phyloP scores from a whole-genome alignment of 2,329 filamentous ascomycete genomes.

The Xylaria multiplex region DNA sequence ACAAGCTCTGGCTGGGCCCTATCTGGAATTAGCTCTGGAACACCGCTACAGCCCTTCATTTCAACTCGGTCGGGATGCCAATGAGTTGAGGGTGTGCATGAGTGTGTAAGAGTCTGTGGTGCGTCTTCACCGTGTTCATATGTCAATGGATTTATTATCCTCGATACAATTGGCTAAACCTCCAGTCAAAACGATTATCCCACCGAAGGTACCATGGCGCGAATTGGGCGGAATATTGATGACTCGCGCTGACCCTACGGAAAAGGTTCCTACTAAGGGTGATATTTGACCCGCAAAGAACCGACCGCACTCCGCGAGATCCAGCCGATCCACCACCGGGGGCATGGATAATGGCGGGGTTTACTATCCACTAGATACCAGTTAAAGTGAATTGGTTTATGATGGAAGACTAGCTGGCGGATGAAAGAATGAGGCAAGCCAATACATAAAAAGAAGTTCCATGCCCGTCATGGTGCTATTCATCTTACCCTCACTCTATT shows the following conservation, averaged over 20 bases:
- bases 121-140: neutral
- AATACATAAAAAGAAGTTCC: conserved; percentile 37
- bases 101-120: neutral
- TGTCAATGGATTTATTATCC: neutral
- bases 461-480: conserved; percentile 8
- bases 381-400: conserved; percentile 35
- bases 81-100: too few species aligned
- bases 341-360: conserved; percentile 43
- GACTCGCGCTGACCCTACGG: conserved; percentile 17
- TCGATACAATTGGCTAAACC: neutral
- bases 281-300: conserved; percentile 46
- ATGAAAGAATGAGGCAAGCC: conserved; percentile 11
- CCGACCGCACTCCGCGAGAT: conserved; percentile 37
- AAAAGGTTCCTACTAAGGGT: conserved; percentile 39
- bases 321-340: conserved; percentile 42
- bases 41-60: neutral
- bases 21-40: neutral
- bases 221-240: neutral
- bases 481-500: conserved; percentile 9
- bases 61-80: too few species aligned
- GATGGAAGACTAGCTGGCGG: neutral
- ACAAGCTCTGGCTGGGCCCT: neutral
- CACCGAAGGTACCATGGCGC: neutral
- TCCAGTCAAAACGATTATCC: neutral
- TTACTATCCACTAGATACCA: conserved; percentile 29